Evolutionary conservation across 345 rosid genomes (phyloP).

Genomic region (Clarkia xantiana): DNA sequence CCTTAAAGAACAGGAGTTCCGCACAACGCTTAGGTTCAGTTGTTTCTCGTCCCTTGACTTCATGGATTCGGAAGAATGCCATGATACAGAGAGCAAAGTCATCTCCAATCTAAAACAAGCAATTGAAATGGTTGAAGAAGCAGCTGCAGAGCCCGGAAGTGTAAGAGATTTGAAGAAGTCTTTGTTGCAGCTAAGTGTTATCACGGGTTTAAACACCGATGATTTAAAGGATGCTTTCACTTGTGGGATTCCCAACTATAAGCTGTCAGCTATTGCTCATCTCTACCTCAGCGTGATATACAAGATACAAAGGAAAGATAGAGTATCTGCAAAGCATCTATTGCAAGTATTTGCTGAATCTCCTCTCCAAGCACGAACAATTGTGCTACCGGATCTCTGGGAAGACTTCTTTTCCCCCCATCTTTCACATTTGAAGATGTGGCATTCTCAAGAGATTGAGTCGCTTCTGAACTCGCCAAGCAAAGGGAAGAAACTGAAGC

Average conservation of each 20-base stretch:
- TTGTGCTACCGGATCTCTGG: conserved; percentile 44
- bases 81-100: conserved; percentile 22
- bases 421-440: conserved; percentile 41
- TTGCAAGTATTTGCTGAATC: conserved; percentile 49
- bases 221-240: conserved; percentile 30
- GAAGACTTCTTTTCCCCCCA: conserved; percentile 46
- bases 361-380: conserved; percentile 34
- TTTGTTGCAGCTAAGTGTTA: conserved; percentile 37
- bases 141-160: conserved; percentile 21
- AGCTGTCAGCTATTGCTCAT: conserved; percentile 50
- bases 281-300: conserved; percentile 41
- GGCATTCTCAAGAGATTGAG: conserved; percentile 45
- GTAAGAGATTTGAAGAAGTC: conserved; percentile 39
- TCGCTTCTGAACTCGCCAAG: conserved; percentile 20
- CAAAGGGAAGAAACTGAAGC: conserved; percentile 26
- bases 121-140: conserved; percentile 28
- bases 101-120: conserved; percentile 37
- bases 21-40: conserved; percentile 17
- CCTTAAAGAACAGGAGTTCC: conserved; percentile 26
- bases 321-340: conserved; percentile 43
- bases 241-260: conserved; percentile 28
- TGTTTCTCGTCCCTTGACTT: conserved; percentile 34
- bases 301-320: conserved; percentile 43
- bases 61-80: conserved; percentile 10
- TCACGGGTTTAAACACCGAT: conserved; percentile 32